Conservation (phyloP, 257 asterid genomes). For the Solanum pennellii region DNA sequence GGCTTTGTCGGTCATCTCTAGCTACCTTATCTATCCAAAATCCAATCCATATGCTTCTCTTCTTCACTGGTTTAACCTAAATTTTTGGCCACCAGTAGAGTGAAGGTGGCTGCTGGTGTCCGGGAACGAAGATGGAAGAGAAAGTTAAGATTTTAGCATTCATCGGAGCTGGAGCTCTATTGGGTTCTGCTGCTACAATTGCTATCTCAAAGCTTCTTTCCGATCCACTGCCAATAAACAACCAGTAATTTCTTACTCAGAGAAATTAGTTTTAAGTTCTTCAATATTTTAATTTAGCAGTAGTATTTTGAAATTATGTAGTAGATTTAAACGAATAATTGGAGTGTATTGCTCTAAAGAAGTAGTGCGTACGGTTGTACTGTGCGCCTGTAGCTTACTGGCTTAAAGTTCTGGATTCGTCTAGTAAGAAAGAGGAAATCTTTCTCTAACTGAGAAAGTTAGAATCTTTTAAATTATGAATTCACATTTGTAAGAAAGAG, state of each 20-base stretch:
- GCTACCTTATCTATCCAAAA: not conserved
- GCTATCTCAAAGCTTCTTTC: slow-evolving; percentile 54
- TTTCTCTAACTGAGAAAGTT: too few relatives aligned
- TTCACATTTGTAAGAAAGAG: not conserved
- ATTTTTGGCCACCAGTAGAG: not conserved
- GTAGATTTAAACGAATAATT: not conserved
- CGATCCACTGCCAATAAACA: slow-evolving; percentile 1
- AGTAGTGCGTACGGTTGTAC: not conserved
- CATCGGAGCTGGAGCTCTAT: not conserved
- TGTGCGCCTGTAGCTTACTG: not conserved
- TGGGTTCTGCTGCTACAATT: not conserved
- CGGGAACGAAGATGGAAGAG: slow-evolving; percentile 38
- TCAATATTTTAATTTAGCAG: not conserved
- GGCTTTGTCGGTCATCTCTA: not conserved
- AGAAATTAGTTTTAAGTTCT: not conserved
- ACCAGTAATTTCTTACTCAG: not conserved
- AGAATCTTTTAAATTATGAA: too few relatives aligned
- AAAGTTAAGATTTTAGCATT: slow-evolving; percentile 5
- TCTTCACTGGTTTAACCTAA: not conserved
- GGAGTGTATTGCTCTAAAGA: not conserved
- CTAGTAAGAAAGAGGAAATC: not conserved
- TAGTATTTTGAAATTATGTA: not conserved
- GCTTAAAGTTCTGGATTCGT: not conserved
- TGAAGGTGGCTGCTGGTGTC: not conserved
- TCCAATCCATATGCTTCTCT: not conserved